Evolutionary conservation across 2,329 filamentous ascomycete species (phyloP).

Genomic region (Hymenoscyphus repandus): DNA sequence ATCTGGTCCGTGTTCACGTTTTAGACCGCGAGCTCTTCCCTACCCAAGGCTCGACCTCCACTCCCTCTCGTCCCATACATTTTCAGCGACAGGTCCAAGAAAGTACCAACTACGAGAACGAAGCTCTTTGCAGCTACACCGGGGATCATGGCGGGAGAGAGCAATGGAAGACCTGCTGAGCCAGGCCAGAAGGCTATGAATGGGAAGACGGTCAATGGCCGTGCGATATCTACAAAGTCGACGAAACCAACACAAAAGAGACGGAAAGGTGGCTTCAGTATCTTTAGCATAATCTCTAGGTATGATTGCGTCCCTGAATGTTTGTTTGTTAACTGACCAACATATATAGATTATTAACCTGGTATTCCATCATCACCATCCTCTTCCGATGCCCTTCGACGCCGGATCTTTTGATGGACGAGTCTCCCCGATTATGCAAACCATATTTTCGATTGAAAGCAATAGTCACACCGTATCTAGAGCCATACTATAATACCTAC

Average conservation of each 20-base stretch:
- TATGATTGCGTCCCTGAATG: slow-evolving; percentile 30
- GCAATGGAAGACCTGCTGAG: slow-evolving; percentile 34
- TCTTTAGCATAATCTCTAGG: slow-evolving; percentile 50
- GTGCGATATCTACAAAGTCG: slow-evolving; percentile 32
- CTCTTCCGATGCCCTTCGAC: slow-evolving; percentile 77
- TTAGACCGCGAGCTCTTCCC: background rate
- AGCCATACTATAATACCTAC: slow-evolving; percentile 82
- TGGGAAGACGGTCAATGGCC: slow-evolving; percentile 36
- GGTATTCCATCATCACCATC: slow-evolving; percentile 79
- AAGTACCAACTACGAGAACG: slow-evolving; percentile 3
- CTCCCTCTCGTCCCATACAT: slow-evolving; percentile 1
- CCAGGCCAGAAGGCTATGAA: slow-evolving; percentile 32
- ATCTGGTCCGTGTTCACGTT: slow-evolving; percentile 7
- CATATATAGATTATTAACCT: slow-evolving; percentile 62
- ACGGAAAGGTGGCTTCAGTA: slow-evolving; percentile 27
- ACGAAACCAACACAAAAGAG: slow-evolving; percentile 19
- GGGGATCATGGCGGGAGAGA: slow-evolving; percentile 34
- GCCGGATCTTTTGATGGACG: slow-evolving; percentile 59
- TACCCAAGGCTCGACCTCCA: slow-evolving; percentile 1
- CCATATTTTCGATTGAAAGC: slow-evolving; percentile 68
- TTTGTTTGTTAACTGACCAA: slow-evolving; percentile 5
- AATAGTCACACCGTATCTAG: slow-evolving; percentile 64
- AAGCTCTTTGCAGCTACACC: slow-evolving; percentile 15
- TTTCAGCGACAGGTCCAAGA: background rate
- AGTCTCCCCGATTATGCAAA: slow-evolving; percentile 74